A percentile compares a stretch with the other conserved stretches of the same genome.
These are phyloP conservation scores for Cucurbitaria berberidis DNA, from an alignment of 2,329 filamentous ascomycete genomes.

Conservation along the genomic window DNA sequence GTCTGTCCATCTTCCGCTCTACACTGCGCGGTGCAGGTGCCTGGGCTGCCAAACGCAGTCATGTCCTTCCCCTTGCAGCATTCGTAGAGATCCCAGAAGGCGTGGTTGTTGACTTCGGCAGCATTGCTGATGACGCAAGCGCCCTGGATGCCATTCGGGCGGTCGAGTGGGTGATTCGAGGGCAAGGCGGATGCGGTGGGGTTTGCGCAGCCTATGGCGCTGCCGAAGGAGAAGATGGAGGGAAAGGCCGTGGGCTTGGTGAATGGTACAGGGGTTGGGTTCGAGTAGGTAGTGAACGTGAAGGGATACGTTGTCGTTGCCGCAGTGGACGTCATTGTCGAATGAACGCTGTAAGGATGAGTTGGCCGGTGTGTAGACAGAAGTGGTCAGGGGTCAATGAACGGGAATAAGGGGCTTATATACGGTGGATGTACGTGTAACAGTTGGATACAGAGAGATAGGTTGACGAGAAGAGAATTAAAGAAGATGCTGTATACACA, in stretches of 20 bases:
- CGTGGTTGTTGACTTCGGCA: constrained; percentile 23
- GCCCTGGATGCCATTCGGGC: constrained; percentile 4
- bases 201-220: constrained; percentile 8
- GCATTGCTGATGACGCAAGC: constrained; percentile 29
- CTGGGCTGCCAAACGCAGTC: constrained; percentile 5
- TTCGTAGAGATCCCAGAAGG: constrained; percentile 31
- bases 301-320: constrained; percentile 20
- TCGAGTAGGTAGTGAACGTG: constrained; percentile 20
- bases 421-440: background rate
- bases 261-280: constrained; percentile 12
- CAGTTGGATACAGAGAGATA: background rate
- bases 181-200: constrained; percentile 3
- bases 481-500: background rate
- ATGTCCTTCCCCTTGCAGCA: constrained; percentile 21
- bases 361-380: background rate
- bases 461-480: background rate
- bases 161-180: constrained; percentile 9
- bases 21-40: constrained; percentile 20
- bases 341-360: background rate
- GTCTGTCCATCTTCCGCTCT: constrained; percentile 4
- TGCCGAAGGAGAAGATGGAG: constrained; percentile 17
- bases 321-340: constrained; percentile 4
- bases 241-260: constrained; percentile 16
- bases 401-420: too few relatives aligned
- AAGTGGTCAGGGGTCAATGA: background rate